Conservation (phyloP, 352 stramenopile species). For the Phytophthora pinifolia region DNA sequence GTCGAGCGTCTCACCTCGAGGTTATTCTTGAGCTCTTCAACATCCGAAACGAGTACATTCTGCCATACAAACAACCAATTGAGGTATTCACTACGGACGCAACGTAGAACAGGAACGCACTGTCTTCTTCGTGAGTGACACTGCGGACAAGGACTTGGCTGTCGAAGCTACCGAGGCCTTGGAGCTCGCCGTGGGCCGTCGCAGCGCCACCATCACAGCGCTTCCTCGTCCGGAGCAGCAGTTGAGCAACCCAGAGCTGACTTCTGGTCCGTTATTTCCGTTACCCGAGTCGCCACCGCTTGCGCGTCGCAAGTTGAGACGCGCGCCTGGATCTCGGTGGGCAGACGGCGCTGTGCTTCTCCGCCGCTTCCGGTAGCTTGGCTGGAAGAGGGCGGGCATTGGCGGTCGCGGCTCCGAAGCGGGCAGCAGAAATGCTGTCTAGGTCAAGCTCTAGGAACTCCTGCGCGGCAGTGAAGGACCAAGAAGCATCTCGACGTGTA, state of each 20-base stretch:
- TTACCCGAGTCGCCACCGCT: background rate
- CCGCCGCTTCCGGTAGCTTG: constrained; percentile 2
- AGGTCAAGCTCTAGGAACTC: no score
- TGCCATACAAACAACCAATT: constrained; percentile 11
- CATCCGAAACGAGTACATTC: constrained; percentile 49
- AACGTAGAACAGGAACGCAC: no score
- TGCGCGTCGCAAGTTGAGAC: no score
- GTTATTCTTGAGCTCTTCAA: constrained; percentile 60
- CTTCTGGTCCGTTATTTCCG: background rate
- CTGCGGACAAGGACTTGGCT: constrained; percentile 54
- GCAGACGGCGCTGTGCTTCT: constrained; percentile 1
- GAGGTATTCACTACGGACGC: background rate
- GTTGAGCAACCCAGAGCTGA: no score
- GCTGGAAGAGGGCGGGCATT: no score
- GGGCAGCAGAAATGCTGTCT: no score
- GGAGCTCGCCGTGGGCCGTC: constrained; percentile 46
- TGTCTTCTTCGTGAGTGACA: constrained; percentile 63
- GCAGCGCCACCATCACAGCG: constrained; percentile 21
- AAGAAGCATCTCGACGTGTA: no score
- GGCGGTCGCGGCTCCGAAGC: no score
- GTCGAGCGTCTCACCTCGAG: constrained; percentile 31
- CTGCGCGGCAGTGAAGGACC: no score
- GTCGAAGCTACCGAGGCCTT: constrained; percentile 45
- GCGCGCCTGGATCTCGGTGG: no score
- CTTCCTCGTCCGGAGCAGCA: no score